Evolutionary conservation across 495 filamentous ascomycete species (phyloP).

Genomic region (Daldinia grandis): DNA sequence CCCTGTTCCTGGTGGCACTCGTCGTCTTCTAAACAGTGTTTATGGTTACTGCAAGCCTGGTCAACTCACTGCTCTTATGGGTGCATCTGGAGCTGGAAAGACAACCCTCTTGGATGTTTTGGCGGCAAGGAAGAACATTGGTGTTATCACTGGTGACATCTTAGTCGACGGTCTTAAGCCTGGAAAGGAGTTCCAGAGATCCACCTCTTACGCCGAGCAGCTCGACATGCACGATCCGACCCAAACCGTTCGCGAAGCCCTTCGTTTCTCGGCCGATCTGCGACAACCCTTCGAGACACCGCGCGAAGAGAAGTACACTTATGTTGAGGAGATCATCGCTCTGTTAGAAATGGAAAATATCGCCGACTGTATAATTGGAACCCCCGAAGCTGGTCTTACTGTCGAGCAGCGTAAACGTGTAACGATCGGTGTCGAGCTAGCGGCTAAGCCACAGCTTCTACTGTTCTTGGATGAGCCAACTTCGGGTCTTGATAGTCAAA

Average conservation of each 20-base stretch:
- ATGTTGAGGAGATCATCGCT: conserved; percentile 83
- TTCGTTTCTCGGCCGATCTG: conserved; percentile 83
- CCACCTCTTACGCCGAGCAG: conserved; percentile 82
- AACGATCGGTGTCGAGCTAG: conserved; percentile 89
- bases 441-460: conserved; percentile 83
- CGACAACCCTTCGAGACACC: conserved; percentile 77
- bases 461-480: conserved; percentile 94
- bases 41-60: conserved; percentile 84
- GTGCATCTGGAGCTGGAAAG: conserved; percentile 86
- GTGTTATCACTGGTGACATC: conserved; percentile 76
- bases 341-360: conserved; percentile 84
- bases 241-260: conserved; percentile 82
- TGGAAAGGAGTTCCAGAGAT: conserved; percentile 77
- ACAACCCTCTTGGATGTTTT: conserved; percentile 84
- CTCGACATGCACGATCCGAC: conserved; percentile 81
- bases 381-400: conserved; percentile 77
- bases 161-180: conserved; percentile 75
- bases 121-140: conserved; percentile 78
- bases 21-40: conserved; percentile 73
- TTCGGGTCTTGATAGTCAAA: conserved; percentile 83
- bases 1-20: conserved; percentile 71
- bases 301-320: conserved; percentile 76
- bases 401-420: conserved; percentile 93
- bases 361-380: conserved; percentile 85
- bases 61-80: conserved; percentile 82